Conservation (phyloP, 257 asterid genomes). For the Solanum pimpinellifolium region DNA sequence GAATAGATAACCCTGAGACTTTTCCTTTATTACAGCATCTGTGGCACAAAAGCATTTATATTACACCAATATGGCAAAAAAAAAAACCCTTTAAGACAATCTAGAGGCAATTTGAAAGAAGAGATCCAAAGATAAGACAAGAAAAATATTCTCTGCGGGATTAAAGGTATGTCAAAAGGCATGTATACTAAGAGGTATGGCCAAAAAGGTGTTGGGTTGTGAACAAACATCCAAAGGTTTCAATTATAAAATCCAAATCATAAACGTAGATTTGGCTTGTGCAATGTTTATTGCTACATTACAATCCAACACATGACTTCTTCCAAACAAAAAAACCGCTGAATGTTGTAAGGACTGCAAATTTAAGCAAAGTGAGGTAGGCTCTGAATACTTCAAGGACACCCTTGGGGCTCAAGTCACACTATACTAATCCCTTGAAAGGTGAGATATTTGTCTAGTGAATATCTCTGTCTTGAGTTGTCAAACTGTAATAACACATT, state of each 20-base stretch:
- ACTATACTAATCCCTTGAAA: not conserved
- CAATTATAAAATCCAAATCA: not conserved
- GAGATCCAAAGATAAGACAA: not conserved
- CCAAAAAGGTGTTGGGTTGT: not conserved
- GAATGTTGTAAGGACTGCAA: not conserved
- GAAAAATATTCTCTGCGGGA: not conserved
- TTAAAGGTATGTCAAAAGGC: not conserved
- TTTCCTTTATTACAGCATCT: slow-evolving; percentile 93
- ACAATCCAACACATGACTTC: not conserved
- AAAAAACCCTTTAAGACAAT: not conserved
- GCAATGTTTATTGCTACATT: not conserved
- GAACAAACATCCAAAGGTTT: not conserved
- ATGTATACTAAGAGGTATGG: not conserved
- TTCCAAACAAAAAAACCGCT: not conserved
- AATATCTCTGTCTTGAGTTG: not conserved
- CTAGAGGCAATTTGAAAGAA: not conserved
- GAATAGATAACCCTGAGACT: slow-evolving; percentile 97
- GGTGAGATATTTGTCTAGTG: not conserved
- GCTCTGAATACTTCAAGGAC: not conserved
- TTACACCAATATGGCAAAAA: not conserved
- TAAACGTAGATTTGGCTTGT: not conserved
- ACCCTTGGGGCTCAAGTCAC: not conserved
- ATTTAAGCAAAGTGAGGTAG: not conserved
- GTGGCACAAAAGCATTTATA: slow-evolving; percentile 17
- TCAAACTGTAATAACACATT: not conserved